Percentiles rank a stretch among this genome's conserved stretches.
These are phyloP conservation scores for Hemileccinum impolitum DNA, from an alignment of 768 basidiomycete genomes.

Conservation along the genomic window DNA sequence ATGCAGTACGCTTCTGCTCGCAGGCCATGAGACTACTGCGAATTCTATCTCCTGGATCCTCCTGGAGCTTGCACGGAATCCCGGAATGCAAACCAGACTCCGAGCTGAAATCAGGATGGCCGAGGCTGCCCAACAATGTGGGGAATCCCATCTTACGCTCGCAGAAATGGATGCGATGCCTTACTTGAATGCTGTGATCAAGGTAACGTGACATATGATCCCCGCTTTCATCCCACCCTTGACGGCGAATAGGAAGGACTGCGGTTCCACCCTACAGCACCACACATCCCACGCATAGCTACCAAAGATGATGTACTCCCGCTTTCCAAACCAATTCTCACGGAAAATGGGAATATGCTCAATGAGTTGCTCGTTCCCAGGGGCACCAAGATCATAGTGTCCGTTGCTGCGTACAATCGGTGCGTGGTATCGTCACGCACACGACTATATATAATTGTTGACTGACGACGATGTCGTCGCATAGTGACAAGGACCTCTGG, in stretches of 20 bases:
- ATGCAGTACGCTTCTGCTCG: too few relatives aligned
- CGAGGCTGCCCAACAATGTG: too few relatives aligned
- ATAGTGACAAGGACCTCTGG: slow-evolving; percentile 21
- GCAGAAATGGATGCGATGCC: slow-evolving; percentile 50
- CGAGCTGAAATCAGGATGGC: too few relatives aligned
- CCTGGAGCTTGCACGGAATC: too few relatives aligned
- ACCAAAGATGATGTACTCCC: slow-evolving; percentile 54
- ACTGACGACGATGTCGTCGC: too few relatives aligned
- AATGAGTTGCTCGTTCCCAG: slow-evolving; percentile 46
- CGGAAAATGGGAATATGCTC: slow-evolving; percentile 40
- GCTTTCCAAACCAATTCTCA: slow-evolving; percentile 48
- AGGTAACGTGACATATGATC: slow-evolving; percentile 9
- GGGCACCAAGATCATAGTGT: slow-evolving; percentile 46
- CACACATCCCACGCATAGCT: slow-evolving; percentile 47
- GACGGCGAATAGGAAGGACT: slow-evolving; percentile 45
- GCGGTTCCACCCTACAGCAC: slow-evolving; percentile 44
- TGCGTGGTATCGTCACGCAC: slow-evolving; percentile 13
- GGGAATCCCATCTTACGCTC: too few relatives aligned
- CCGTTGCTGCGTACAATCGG: slow-evolving; percentile 56
- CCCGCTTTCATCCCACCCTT: too few relatives aligned
- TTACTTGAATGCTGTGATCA: slow-evolving; percentile 40
- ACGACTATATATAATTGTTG: too few relatives aligned
- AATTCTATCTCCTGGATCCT: too few relatives aligned
- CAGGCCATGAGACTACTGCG: too few relatives aligned
- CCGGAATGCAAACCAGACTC: too few relatives aligned